phyloP scores from a whole-genome alignment of 208 protist genomes.

The Leishmania gerbilli region DNA sequence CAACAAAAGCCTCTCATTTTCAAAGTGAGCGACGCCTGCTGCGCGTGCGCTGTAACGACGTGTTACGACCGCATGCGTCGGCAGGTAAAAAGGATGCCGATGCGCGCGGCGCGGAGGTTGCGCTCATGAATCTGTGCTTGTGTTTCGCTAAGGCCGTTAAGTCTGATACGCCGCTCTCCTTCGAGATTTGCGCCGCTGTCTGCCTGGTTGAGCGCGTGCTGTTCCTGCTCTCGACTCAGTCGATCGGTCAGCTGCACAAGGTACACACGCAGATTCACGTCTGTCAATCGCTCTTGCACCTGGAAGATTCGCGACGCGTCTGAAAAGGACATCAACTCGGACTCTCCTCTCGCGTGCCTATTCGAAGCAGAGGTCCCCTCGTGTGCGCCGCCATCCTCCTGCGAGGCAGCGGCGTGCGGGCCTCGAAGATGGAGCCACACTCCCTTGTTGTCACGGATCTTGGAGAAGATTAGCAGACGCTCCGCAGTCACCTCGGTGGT shows the following conservation, averaged over 20 bases:
- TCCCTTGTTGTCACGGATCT: constrained; percentile 29
- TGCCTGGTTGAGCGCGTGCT: background rate
- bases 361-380: background rate
- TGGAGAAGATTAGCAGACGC: constrained; percentile 22
- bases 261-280: constrained; percentile 24
- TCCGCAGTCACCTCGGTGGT: background rate
- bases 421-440: constrained; percentile 5
- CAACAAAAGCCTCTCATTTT: background rate
- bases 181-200: background rate
- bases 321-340: constrained; percentile 6
- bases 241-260: constrained; percentile 18
- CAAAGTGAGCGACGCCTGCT: background rate
- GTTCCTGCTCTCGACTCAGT: constrained; percentile 6
- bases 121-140: background rate
- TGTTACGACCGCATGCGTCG: constrained; percentile 12
- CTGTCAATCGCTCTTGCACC: constrained; percentile 14
- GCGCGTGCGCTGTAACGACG: background rate
- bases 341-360: no score
- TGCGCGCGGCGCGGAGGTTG: background rate
- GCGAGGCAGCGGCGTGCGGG: background rate
- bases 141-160: background rate
- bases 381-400: background rate
- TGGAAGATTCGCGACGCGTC: constrained; percentile 10
- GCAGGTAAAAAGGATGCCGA: constrained; percentile 6
- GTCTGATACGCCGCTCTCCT: background rate